These are phyloP conservation scores for Leishmania tropica DNA, from an alignment of 208 protist species.

Conservation along the genomic window DNA sequence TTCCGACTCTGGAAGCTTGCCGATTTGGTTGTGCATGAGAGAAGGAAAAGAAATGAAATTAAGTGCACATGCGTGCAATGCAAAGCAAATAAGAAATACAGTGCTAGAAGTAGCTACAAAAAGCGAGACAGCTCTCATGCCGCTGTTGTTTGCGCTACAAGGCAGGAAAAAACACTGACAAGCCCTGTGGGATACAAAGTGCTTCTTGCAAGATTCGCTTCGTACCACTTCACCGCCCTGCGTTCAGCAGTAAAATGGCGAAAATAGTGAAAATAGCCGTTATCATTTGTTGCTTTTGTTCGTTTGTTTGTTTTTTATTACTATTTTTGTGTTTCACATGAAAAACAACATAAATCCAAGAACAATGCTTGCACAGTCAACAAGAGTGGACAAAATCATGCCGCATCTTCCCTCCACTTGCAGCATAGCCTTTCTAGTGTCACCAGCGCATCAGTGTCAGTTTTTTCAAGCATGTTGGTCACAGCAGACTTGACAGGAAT, in stretches of 20 bases:
- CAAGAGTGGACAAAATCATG: neutral
- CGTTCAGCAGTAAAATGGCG: neutral
- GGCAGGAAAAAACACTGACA: neutral
- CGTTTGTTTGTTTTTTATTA: neutral
- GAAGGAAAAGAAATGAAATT: neutral
- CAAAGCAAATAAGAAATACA: neutral
- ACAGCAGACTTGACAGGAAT: slow-evolving; percentile 29
- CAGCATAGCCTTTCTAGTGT: slow-evolving; percentile 26
- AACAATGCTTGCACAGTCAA: neutral
- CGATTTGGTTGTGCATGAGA: neutral
- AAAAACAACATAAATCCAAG: neutral
- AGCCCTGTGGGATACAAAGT: too few relatives aligned
- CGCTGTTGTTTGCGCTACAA: neutral
- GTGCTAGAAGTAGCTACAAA: neutral
- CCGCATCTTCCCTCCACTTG: slow-evolving; percentile 18
- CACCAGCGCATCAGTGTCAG: slow-evolving; percentile 3
- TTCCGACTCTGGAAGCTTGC: neutral
- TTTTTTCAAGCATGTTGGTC: slow-evolving; percentile 28
- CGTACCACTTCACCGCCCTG: neutral
- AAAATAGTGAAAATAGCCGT: neutral
- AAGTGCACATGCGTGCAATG: neutral
- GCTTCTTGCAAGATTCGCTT: neutral
- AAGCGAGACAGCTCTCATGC: neutral
- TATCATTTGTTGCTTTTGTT: neutral
- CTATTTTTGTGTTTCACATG: neutral